Percentiles rank a stretch among this genome's conserved stretches.
These are phyloP conservation scores for Fonsecaea monophora DNA, from an alignment of 2,329 filamentous ascomycete species.

Conservation along the genomic window DNA sequence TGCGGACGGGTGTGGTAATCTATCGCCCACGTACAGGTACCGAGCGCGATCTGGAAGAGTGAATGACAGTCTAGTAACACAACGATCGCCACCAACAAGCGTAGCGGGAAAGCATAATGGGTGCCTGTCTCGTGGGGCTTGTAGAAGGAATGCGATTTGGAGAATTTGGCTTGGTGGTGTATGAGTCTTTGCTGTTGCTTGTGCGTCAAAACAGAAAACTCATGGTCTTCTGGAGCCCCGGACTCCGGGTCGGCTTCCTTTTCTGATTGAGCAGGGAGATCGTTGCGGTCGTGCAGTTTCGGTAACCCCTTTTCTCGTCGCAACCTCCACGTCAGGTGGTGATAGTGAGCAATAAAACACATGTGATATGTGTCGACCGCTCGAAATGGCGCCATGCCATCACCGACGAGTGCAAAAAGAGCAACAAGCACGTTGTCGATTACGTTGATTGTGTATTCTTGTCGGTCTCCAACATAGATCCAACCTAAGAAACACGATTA, in stretches of 20 bases:
- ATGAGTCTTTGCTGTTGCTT: slow-evolving; percentile 72
- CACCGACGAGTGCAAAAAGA: slow-evolving; percentile 73
- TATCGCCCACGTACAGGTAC: slow-evolving; percentile 79
- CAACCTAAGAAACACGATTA: slow-evolving; percentile 57
- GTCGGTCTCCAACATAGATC: slow-evolving; percentile 79
- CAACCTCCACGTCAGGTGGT: slow-evolving; percentile 68
- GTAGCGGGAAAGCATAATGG: slow-evolving; percentile 78
- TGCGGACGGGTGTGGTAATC: slow-evolving; percentile 71
- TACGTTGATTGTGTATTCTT: slow-evolving; percentile 72
- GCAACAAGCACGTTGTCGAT: slow-evolving; percentile 75
- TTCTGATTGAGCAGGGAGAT: slow-evolving; percentile 61
- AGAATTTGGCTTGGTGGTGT: slow-evolving; percentile 80
- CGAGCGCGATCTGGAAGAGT: slow-evolving; percentile 78
- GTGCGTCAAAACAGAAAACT: slow-evolving; percentile 42
- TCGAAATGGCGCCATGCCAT: slow-evolving; percentile 75
- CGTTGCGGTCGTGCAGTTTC: slow-evolving; percentile 70
- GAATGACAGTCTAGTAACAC: slow-evolving; percentile 80
- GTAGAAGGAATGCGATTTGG: slow-evolving; percentile 86
- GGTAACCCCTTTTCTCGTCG: slow-evolving; percentile 69
- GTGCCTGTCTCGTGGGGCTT: slow-evolving; percentile 86
- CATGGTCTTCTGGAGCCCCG: slow-evolving; percentile 42
- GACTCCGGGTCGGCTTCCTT: slow-evolving; percentile 55
- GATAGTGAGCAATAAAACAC: slow-evolving; percentile 79
- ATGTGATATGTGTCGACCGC: slow-evolving; percentile 86
- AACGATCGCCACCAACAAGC: slow-evolving; percentile 77